These are phyloP conservation scores for Narthecium ossifragum DNA, from an alignment of 106 monocot species.

Conservation along the genomic window DNA sequence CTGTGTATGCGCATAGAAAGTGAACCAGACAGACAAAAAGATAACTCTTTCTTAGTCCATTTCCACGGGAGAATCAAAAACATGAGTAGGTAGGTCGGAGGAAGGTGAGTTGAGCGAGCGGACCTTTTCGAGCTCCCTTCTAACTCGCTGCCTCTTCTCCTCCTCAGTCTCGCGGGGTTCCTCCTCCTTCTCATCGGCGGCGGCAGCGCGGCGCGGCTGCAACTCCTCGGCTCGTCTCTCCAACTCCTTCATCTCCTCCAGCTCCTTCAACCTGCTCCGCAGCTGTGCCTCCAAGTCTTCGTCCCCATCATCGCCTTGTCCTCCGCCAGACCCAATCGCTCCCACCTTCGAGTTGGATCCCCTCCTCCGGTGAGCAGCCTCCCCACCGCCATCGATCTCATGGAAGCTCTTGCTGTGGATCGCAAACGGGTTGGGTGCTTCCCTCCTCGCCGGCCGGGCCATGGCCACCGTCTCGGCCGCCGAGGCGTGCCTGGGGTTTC, in stretches of 20 bases:
- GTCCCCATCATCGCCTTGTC: conserved; percentile 10
- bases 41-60: no score
- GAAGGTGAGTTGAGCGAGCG: neutral
- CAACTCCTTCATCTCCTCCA: conserved; percentile 87
- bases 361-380: conserved; percentile 8
- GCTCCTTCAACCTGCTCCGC: conserved; percentile 38
- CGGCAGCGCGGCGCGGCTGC: conserved; percentile 25
- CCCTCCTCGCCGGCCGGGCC: neutral
- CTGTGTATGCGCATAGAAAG: no score
- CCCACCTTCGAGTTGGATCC: neutral
- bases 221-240: conserved; percentile 63
- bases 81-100: neutral
- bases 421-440: neutral
- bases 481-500: neutral
- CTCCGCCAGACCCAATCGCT: neutral
- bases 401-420: neutral
- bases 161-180: conserved; percentile 46
- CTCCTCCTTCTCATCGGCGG: conserved; percentile 5
- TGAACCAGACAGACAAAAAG: no score
- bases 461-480: neutral
- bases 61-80: no score
- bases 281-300: conserved; percentile 53
- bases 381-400: neutral
- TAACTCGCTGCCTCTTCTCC: conserved; percentile 64
- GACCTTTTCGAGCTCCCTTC: conserved; percentile 83